phyloP scores from a whole-genome alignment of 2,329 filamentous ascomycete species.

The Colletotrichum coccodes region DNA sequence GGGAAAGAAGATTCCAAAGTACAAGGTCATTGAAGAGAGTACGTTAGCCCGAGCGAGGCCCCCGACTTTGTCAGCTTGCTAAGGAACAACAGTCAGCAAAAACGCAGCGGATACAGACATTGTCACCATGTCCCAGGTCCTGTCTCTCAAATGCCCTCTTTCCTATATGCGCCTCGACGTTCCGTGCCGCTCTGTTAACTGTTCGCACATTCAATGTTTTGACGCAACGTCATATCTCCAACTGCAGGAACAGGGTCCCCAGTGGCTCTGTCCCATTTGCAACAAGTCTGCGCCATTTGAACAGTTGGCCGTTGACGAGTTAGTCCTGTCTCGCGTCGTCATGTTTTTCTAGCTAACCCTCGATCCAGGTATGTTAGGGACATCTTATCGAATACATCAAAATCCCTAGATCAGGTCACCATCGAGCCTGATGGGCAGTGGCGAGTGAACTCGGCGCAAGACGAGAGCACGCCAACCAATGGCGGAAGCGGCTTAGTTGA shows the following conservation, averaged over 20 bases:
- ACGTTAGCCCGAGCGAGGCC: conserved; percentile 45
- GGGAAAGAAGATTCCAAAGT: conserved; percentile 79
- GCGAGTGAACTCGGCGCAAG: conserved; percentile 56
- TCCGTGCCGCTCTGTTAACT: conserved; percentile 82
- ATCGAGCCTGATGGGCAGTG: conserved; percentile 90
- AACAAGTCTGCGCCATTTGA: conserved; percentile 85
- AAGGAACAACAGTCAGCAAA: conserved; percentile 70
- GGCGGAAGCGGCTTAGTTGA: conserved; percentile 41
- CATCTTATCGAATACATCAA: conserved; percentile 80
- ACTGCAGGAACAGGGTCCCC: conserved; percentile 93
- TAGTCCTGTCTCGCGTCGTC: conserved; percentile 45
- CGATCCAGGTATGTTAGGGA: conserved; percentile 80
- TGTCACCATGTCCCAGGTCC: conserved; percentile 84
- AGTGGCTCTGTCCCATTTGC: conserved; percentile 96
- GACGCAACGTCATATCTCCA: conserved; percentile 93
- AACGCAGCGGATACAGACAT: conserved; percentile 90
- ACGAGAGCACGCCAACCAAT: conserved; percentile 35
- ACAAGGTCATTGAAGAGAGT: conserved; percentile 87
- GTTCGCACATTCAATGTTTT: conserved; percentile 93
- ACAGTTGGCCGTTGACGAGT: conserved; percentile 87
- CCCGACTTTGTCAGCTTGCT: conserved; percentile 27
- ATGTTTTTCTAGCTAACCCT: conserved; percentile 29
- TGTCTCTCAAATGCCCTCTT: conserved; percentile 93
- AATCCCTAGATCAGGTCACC: conserved; percentile 82
- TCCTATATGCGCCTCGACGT: conserved; percentile 84